phyloP scores from a whole-genome alignment of 2,329 filamentous ascomycete genomes.

The Alternaria rosae region DNA sequence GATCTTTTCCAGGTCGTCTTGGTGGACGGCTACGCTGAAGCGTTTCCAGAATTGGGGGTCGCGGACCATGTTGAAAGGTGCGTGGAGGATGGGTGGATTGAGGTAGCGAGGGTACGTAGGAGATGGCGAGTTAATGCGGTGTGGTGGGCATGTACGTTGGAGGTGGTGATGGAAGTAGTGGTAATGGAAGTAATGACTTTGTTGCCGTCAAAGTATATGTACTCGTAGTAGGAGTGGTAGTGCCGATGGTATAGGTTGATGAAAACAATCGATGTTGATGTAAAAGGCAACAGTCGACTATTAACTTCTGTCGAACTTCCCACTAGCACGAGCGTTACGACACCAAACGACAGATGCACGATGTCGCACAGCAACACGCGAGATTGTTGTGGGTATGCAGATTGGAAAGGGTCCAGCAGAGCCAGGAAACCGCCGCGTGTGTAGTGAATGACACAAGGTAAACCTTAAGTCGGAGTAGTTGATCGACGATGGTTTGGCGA shows the following conservation, averaged over 20 bases:
- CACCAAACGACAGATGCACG: neutral
- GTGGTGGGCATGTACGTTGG: neutral
- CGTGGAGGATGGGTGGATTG: neutral
- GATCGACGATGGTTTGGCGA: neutral
- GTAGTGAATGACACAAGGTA: neutral
- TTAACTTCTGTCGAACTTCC: neutral
- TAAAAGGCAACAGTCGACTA: neutral
- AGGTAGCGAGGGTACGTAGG: neutral
- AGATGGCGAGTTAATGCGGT: neutral
- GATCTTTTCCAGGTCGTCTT: slow-evolving; percentile 57
- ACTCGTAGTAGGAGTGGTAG: neutral
- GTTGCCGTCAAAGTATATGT: neutral
- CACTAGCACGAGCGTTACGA: neutral
- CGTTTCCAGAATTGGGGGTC: slow-evolving; percentile 68
- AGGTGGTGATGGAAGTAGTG: neutral
- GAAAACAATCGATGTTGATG: neutral
- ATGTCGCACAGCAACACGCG: slow-evolving; percentile 24
- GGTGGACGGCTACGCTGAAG: slow-evolving; percentile 65
- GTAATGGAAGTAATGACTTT: neutral
- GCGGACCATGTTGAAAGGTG: slow-evolving; percentile 54
- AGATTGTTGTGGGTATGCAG: slow-evolving; percentile 25
- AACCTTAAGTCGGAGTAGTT: neutral
- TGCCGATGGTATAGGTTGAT: neutral
- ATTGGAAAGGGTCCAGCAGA: slow-evolving; percentile 3
- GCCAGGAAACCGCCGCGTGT: slow-evolving; percentile 9